These are phyloP conservation scores for Podila clonocystis DNA, from an alignment of 192 early-diverging fungal species.

Conservation along the genomic window DNA sequence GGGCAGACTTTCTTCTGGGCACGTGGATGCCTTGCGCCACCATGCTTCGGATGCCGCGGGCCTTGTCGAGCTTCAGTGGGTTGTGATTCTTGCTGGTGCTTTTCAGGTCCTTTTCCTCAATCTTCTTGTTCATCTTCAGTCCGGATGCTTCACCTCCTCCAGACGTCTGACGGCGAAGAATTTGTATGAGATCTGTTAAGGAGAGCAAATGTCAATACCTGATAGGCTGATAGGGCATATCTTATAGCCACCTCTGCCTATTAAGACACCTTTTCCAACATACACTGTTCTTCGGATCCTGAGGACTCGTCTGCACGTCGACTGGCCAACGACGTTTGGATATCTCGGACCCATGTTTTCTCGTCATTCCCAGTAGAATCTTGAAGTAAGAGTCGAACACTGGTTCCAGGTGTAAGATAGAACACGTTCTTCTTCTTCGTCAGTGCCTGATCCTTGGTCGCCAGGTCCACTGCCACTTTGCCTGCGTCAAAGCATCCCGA, in stretches of 20 bases:
- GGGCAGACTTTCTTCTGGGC: conserved; percentile 36
- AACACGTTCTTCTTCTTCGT: conserved; percentile 49
- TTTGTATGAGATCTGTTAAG: conserved; percentile 29
- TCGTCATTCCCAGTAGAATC: conserved; percentile 37
- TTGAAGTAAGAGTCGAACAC: conserved; percentile 35
- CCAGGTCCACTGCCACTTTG: conserved; percentile 31
- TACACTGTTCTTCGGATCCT: conserved; percentile 32
- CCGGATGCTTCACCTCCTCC: conserved; percentile 23
- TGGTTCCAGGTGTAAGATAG: conserved; percentile 33
- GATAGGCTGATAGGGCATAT: background rate
- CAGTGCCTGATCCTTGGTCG: conserved; percentile 14
- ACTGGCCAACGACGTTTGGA: conserved; percentile 24
- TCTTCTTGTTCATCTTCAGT: conserved; percentile 50
- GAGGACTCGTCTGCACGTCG: conserved; percentile 32
- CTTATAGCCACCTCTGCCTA: background rate
- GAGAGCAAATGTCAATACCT: background rate
- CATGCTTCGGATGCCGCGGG: conserved; percentile 43
- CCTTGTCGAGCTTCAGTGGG: conserved; percentile 36
- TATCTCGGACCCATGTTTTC: conserved; percentile 40
- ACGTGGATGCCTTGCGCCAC: conserved; percentile 49
- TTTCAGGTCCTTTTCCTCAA: conserved; percentile 42
- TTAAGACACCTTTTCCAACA: background rate
- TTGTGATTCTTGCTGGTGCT: conserved; percentile 11
- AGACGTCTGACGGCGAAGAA: conserved; percentile 31
- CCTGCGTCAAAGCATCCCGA: conserved; percentile 46